Base-by-base conservation (phyloP, 805 yeast species). In the Teunomyces funiuensis region DNA sequence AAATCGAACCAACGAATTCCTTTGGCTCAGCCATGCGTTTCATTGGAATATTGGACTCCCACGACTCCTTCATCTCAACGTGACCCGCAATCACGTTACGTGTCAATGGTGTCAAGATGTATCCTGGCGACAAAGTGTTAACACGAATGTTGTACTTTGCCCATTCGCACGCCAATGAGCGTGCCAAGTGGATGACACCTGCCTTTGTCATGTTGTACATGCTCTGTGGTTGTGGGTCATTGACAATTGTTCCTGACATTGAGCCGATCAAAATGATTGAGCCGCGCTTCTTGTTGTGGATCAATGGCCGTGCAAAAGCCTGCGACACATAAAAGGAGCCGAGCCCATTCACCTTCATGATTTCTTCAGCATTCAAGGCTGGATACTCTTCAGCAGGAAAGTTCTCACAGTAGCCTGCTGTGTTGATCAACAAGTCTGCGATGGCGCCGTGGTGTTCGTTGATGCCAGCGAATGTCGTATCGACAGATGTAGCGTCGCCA, bases 371-470 rank as follows among this genome's bases (percentile, higher is more conserved):
- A 54, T 81, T 82, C 38, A 64, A 60, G 30, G 88, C 77, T 17
- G 90, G 89, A 65, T 85, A 85, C 40, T 83, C 85, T 53, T 82
- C 79, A 19, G 91, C 91, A 2, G 88, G 79, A 66, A 73, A 77
- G 71, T 85, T 85, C 63, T 85, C 89, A 58, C 89, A 83, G 69
- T 82, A 85, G 10, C 95, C 93, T n/a, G 95, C 93, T 39, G 88
- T 76, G 71, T 85, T 84, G 46, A 85, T 75, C 52, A 85, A 71
- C 49, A 84, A 68, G 51, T 81, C 79, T 28, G 88, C 81, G 33
- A 82, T 71, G 45, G 74, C 69, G 20, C 77, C 80, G 60, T 83
- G 85, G 57, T 75, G 81, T 38, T 66, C 71, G 52, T 76, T 75
- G 50, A 82, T 75, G 26, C 74, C 70, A 16, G 61, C 52, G 56